Percentiles rank a stretch among this genome's conserved stretches.
Evolutionary conservation across 495 filamentous ascomycete species (phyloP).

Genomic region (Thermothielavioides terrestris): DNA sequence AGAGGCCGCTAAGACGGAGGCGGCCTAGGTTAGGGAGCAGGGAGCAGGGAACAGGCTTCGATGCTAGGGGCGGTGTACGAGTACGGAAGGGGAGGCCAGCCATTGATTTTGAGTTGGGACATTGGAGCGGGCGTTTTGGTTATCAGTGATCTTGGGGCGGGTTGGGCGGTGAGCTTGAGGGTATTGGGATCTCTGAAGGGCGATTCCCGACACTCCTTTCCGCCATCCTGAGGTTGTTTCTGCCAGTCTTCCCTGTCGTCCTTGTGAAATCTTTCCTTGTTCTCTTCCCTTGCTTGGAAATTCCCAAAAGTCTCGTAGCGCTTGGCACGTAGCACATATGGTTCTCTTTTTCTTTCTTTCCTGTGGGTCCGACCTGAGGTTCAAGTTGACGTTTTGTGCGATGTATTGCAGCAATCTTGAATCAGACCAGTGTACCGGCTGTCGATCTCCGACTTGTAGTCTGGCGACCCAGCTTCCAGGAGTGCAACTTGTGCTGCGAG

Average conservation of each 20-base stretch:
- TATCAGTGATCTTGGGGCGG: background rate
- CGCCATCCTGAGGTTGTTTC: background rate
- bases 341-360: background rate
- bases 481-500: too few species aligned
- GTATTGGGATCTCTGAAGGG: background rate
- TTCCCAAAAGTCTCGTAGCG: constrained; percentile 4
- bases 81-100: background rate
- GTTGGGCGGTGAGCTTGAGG: background rate
- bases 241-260: background rate
- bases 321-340: background rate
- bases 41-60: background rate
- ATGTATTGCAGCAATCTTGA: too few species aligned
- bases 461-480: too few species aligned
- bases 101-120: background rate
- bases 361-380: too few species aligned
- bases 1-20: constrained; percentile 9
- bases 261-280: background rate
- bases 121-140: background rate
- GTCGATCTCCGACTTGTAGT: too few species aligned
- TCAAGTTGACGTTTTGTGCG: too few species aligned
- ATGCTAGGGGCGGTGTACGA: background rate
- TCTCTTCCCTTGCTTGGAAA: background rate
- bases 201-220: background rate
- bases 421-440: too few species aligned
- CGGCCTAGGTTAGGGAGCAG: background rate